Conservation (phyloP, 495 filamentous ascomycete genomes). For the Penicillium canariense region DNA sequence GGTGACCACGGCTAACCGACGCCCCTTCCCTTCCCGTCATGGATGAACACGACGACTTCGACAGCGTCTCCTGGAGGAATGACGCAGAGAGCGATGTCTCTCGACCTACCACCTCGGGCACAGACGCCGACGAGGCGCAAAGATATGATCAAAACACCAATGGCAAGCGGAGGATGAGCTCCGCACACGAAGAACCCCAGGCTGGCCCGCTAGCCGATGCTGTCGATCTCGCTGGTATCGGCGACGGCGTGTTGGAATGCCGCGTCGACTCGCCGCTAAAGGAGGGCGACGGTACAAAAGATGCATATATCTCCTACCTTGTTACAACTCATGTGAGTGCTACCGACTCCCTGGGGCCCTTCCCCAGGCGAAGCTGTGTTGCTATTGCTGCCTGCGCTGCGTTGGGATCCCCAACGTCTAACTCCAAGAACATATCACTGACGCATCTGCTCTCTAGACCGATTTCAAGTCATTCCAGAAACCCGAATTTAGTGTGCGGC, state of each 20-base stretch:
- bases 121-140: slow-evolving; percentile 37
- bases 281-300: slow-evolving; percentile 95
- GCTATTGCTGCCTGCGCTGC: slow-evolving; percentile 18
- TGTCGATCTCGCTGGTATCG: slow-evolving; percentile 64
- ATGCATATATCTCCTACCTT: slow-evolving; percentile 92
- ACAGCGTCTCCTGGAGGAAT: slow-evolving; percentile 58
- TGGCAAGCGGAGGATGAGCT: slow-evolving; percentile 54
- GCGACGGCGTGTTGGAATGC: slow-evolving; percentile 79
- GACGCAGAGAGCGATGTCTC: slow-evolving; percentile 51
- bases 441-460: slow-evolving; percentile 54
- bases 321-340: slow-evolving; percentile 81
- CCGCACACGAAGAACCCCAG: slow-evolving; percentile 46
- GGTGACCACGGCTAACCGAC: slow-evolving; percentile 19
- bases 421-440: slow-evolving; percentile 10
- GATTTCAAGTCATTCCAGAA: slow-evolving; percentile 91
- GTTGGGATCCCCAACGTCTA: not conserved
- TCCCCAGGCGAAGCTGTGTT: not conserved
- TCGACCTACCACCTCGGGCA: slow-evolving; percentile 47
- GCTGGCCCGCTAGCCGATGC: slow-evolving; percentile 55
- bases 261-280: slow-evolving; percentile 78
- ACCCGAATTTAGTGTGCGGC: slow-evolving; percentile 68
- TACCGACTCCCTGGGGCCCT: not conserved
- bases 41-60: slow-evolving; percentile 57
- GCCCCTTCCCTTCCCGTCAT: slow-evolving; percentile 31
- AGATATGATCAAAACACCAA: slow-evolving; percentile 39